phyloP scores from a whole-genome alignment of 2,329 filamentous ascomycete species.

The Neofusicoccum cordaticola region DNA sequence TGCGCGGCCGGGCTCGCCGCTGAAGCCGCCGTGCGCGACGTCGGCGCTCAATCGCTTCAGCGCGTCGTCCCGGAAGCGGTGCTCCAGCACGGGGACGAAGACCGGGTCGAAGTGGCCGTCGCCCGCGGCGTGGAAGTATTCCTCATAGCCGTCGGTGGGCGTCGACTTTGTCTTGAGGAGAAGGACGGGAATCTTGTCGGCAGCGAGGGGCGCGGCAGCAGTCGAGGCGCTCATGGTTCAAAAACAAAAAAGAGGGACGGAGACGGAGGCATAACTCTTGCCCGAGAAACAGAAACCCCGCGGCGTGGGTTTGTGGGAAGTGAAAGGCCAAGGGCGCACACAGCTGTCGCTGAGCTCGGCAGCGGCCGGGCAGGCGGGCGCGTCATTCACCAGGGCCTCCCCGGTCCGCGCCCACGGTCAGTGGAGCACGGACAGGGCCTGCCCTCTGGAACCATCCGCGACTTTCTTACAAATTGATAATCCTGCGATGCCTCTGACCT shows the following conservation, averaged over 20 bases:
- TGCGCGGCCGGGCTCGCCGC: slow-evolving; percentile 25
- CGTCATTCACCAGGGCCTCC: not conserved
- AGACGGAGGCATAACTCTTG: not conserved
- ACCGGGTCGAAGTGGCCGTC: slow-evolving; percentile 56
- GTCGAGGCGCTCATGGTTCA: slow-evolving; percentile 15
- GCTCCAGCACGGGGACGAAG: slow-evolving; percentile 76
- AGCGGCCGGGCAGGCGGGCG: not conserved
- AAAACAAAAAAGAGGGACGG: not conserved
- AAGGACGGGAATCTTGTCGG: slow-evolving; percentile 54
- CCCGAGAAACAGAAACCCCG: not conserved
- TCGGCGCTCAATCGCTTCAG: slow-evolving; percentile 53
- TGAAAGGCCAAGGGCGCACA: not conserved
- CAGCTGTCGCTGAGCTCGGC: slow-evolving; percentile 1
- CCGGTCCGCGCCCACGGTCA: not conserved
- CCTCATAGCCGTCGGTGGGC: slow-evolving; percentile 69
- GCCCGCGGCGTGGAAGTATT: slow-evolving; percentile 56
- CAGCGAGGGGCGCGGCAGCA: not conserved
- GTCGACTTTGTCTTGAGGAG: slow-evolving; percentile 75
- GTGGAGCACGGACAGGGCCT: not conserved
- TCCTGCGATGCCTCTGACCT: slow-evolving; percentile 31
- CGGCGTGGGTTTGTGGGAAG: not conserved
- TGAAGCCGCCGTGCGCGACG: slow-evolving; percentile 47
- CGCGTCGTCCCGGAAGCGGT: slow-evolving; percentile 62
- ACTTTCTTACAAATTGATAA: not conserved
- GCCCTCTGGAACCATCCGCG: not conserved